Conservation (phyloP, 2,329 filamentous ascomycete species). For the Neofusicoccum kwambonambiense region DNA sequence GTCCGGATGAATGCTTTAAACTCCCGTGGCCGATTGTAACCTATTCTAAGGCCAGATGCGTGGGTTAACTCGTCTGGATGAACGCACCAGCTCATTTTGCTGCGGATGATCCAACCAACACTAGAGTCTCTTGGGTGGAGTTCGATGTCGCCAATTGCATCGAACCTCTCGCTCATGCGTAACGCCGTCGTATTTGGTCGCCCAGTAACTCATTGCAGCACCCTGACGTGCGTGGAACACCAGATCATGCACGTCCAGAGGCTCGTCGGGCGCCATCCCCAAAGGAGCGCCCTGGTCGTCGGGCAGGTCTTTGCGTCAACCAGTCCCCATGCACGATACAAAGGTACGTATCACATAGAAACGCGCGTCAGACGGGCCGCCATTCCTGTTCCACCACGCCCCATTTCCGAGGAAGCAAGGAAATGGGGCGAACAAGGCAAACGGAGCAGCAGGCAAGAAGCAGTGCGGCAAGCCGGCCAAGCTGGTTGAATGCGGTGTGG, state of each 20-base stretch:
- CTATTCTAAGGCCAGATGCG: too few relatives aligned
- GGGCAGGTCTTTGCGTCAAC: neutral
- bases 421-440: neutral
- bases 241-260: neutral
- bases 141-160: too few relatives aligned
- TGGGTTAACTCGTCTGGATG: too few relatives aligned
- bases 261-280: neutral
- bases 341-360: neutral
- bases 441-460: neutral
- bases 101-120: too few relatives aligned
- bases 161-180: too few relatives aligned
- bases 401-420: neutral
- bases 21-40: too few relatives aligned
- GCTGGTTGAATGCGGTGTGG: conserved; percentile 14
- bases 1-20: too few relatives aligned
- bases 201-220: too few relatives aligned
- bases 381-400: neutral
- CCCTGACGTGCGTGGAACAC: neutral
- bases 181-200: too few relatives aligned
- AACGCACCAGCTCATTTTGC: too few relatives aligned
- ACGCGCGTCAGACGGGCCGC: neutral
- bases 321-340: neutral
- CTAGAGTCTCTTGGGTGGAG: too few relatives aligned
- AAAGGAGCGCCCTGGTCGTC: neutral
- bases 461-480: neutral